Base-by-base conservation (phyloP, 495 filamentous ascomycete species). In the Mycothermus thermophilus region DNA sequence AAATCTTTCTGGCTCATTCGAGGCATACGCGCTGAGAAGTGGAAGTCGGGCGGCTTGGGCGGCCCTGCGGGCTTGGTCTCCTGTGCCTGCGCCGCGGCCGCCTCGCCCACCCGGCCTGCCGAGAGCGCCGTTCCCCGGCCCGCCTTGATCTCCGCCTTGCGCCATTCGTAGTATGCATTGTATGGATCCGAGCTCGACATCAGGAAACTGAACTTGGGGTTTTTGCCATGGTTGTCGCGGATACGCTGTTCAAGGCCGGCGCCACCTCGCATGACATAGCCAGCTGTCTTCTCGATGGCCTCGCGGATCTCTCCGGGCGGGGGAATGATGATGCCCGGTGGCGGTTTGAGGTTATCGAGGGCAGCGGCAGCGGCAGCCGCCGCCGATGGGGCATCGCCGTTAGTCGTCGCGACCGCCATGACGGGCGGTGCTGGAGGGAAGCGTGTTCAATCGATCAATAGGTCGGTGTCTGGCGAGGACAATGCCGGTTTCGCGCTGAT, bases 11-110 rank as follows among this genome's bases (percentile, higher is more conserved):
- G 83, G 62, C 74, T 87, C 62, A 96, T 94, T 47, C 82, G 93
- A 41, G 90, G 90, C 86, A 96, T 95, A 50, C 87, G 78, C 39
- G 90, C 88, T 32, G 83, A 93, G 62, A 96, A 97, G 46, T 83
- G 72, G 52, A 93, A 96, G 46, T 85, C 75, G 21, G 84, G 72
- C n/a, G 90, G 92, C 50, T 85, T 76, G 16, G 73, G 70, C 11
- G 90, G 92, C 29, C 88, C 90, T 60, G 79, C 71, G 30, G 81
- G 78, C 52, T 80, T 79, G 6, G 22, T 11, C 51, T 77, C 74
- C 38, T 64, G 64, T 22, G 45, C 49, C 15, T 54, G 51, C 2
- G 52, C 48, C 4, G 57, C 62, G 13, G 69, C 59, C 30, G 59
- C 62, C 50, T 90, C 82, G 17, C 72, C 76, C 15, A 58, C 62